These are phyloP conservation scores for Begonia masoniana DNA, from an alignment of 306 rosid species.

Conservation along the genomic window DNA sequence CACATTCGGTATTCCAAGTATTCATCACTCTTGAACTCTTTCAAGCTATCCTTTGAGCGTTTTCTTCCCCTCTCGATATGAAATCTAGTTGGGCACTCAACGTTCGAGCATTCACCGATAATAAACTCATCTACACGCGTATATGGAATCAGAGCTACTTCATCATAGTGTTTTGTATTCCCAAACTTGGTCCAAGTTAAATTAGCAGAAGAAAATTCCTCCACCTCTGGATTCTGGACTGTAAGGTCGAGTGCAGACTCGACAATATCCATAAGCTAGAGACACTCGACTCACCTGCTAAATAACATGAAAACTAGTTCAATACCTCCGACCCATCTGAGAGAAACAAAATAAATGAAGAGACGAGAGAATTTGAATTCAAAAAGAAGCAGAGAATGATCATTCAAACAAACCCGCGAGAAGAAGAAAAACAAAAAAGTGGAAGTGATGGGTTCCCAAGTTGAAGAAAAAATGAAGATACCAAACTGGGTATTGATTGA, in stretches of 20 bases:
- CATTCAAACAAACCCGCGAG: neutral
- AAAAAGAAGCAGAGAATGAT: neutral
- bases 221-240: conserved; percentile 76
- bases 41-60: conserved; percentile 63
- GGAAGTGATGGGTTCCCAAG: no score
- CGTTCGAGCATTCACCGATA: conserved; percentile 72
- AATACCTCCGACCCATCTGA: neutral
- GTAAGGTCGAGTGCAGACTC: conserved; percentile 56
- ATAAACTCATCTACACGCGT: conserved; percentile 82
- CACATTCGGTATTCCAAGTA: conserved; percentile 84
- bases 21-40: conserved; percentile 78
- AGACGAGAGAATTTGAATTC: neutral
- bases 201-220: conserved; percentile 67
- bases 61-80: conserved; percentile 79
- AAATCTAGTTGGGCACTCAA: conserved; percentile 75
- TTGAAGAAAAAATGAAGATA: no score
- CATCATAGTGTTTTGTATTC: conserved; percentile 58
- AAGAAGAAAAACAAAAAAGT: neutral
- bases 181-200: conserved; percentile 87
- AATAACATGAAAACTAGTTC: neutral
- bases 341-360: neutral
- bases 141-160: conserved; percentile 79
- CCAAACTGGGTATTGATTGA: no score
- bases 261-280: conserved; percentile 36
- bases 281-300: neutral